These are phyloP conservation scores for Rubia yunnanensis DNA, from an alignment of 257 asterid species.

Conservation along the genomic window DNA sequence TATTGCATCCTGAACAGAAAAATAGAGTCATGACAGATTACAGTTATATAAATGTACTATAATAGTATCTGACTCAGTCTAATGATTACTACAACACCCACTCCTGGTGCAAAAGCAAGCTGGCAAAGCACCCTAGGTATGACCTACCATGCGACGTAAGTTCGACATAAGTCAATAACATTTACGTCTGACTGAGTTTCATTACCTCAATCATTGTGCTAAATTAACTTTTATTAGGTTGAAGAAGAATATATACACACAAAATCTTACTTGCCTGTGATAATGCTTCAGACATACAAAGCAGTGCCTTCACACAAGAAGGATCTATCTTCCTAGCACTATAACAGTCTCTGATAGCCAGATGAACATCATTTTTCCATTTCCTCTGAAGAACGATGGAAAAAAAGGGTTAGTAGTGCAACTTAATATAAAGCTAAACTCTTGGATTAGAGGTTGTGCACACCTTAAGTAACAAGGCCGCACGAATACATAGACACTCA, in stretches of 20 bases:
- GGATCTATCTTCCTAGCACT: conserved; percentile 63
- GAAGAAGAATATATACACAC: neutral
- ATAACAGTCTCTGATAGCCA: conserved; percentile 87
- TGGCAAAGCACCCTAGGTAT: neutral
- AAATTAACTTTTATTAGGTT: neutral
- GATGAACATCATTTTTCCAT: conserved; percentile 81
- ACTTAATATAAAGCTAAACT: conserved; percentile 2
- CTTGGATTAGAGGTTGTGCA: conserved; percentile 4
- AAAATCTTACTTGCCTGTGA: conserved; percentile 41
- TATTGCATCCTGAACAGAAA: neutral
- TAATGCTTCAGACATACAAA: conserved; percentile 81
- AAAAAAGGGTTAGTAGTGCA: neutral
- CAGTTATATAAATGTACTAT: neutral
- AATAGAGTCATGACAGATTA: neutral
- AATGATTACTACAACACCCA: neutral
- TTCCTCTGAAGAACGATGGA: conserved; percentile 41
- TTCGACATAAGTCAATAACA: neutral
- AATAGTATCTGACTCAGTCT: neutral
- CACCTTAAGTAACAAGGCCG: conserved; percentile 89
- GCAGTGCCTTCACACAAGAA: conserved; percentile 60
- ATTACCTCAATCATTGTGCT: neutral
- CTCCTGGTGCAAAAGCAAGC: neutral
- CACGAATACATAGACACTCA: conserved; percentile 82
- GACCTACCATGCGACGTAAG: neutral
- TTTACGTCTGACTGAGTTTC: neutral